Base-by-base conservation (phyloP, 2,329 filamentous ascomycete species). In the Penicillium brevicompactum region DNA sequence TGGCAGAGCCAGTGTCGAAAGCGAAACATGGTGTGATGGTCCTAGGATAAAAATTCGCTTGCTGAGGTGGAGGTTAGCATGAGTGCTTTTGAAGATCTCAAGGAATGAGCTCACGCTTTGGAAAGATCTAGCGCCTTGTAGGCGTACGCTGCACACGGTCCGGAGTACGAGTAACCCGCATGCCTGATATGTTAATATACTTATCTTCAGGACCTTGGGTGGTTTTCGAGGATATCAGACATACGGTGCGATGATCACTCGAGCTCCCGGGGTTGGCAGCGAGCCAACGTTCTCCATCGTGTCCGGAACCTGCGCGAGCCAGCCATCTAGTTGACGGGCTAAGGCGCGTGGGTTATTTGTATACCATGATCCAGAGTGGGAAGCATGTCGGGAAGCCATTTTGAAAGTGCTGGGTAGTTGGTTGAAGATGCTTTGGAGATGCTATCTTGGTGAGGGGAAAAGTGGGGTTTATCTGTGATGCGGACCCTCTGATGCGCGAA, bases 41-140 rank as follows among this genome's bases (percentile, higher is more conserved):
- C 94, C 94, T 14, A 99, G 84, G 41, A 99, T 80, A 70, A 99
- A 97, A 61, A 99, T 84, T 3, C 92, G 88, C 75, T 95, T 96
- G 22, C 85, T 88, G 62, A n/a, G 57, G 34, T 16, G 32, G 41
- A 30, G 41, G 18, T 52, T 42, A 61, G 55, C 34, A 37, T 57
- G 18, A 42, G 13, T 43, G 46, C 11, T 18, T 24, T n/a, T 16
- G 18, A 37, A 30, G 30, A n/a, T 49, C 46, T 16, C 5, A 21
- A 41, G 40, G 40, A 38, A 44, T 37, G 24, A 49, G 72, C 82
- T 71, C 74, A 87, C 84, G 87, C 88, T 58, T 85, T 84, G 56
- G 86, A 87, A 53, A 97, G 82, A 72, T 97, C 92, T 47, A 96
- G 86, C 6, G 85, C 84, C 74, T 91, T 94, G 77, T 97, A 99